These are phyloP conservation scores for Cornus florida DNA, from an alignment of 148 eudicot genomes.

Conservation along the genomic window DNA sequence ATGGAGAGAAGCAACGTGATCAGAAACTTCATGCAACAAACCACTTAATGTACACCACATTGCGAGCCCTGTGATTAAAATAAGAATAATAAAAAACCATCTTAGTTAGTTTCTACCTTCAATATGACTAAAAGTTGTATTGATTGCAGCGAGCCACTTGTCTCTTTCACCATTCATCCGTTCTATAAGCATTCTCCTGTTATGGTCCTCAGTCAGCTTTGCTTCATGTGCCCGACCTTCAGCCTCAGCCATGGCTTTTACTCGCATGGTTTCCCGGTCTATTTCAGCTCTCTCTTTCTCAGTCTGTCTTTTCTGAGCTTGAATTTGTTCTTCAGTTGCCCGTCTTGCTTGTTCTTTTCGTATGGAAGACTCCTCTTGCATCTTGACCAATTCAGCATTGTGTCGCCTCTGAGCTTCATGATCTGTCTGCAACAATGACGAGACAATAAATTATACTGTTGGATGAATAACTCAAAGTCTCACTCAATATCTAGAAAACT, in stretches of 20 bases:
- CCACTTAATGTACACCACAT: background rate
- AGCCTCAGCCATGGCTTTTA: conserved; percentile 89
- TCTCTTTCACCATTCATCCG: conserved; percentile 79
- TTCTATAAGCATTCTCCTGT: conserved; percentile 81
- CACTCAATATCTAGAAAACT: no score
- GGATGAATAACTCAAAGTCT: background rate
- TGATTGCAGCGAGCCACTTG: conserved; percentile 98
- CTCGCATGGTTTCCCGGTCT: conserved; percentile 85
- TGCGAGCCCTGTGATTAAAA: background rate
- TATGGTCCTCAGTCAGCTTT: conserved; percentile 80
- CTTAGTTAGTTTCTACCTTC: conserved; percentile 52
- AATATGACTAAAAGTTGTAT: conserved; percentile 87
- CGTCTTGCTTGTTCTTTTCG: conserved; percentile 77
- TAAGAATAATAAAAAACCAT: background rate
- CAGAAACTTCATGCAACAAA: background rate
- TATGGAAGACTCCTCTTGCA: conserved; percentile 89
- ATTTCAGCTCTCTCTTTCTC: conserved; percentile 94
- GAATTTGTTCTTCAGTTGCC: conserved; percentile 95
- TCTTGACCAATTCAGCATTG: conserved; percentile 72
- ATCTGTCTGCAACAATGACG: conserved; percentile 59
- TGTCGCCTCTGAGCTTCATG: conserved; percentile 85
- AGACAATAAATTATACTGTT: background rate
- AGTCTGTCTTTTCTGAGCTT: conserved; percentile 87
- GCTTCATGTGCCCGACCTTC: conserved; percentile 92
- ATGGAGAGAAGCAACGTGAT: background rate